Percentiles rank a stretch among this genome's conserved stretches.
These are phyloP conservation scores for Alternaria sp. DNA, from an alignment of 2,329 filamentous ascomycete species.

Conservation along the genomic window DNA sequence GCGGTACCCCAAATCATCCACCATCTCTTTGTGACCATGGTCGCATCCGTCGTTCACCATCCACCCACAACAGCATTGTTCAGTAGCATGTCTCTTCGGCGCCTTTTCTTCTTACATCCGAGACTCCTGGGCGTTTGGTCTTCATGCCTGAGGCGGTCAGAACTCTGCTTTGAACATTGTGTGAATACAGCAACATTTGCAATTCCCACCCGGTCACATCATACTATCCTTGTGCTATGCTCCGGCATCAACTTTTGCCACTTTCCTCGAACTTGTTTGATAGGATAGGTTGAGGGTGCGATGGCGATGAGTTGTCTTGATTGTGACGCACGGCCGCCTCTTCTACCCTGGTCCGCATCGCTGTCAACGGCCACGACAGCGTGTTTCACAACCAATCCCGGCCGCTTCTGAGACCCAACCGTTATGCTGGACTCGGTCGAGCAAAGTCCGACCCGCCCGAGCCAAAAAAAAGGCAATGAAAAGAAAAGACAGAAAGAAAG, in stretches of 20 bases:
- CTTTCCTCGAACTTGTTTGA: not conserved
- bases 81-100: constrained; percentile 7
- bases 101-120: constrained; percentile 26
- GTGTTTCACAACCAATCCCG: constrained; percentile 39
- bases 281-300: not conserved
- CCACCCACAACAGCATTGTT: constrained; percentile 4
- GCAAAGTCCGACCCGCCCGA: constrained; percentile 10
- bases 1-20: constrained; percentile 16
- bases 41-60: constrained; percentile 1
- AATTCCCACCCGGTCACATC: constrained; percentile 7
- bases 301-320: constrained; percentile 11
- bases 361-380: constrained; percentile 24
- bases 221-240: not conserved
- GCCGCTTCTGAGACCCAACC: constrained; percentile 24
- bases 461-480: constrained; percentile 9
- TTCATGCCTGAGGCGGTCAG: constrained; percentile 28
- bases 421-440: constrained; percentile 14
- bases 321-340: constrained; percentile 32
- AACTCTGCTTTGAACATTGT: not conserved
- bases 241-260: constrained; percentile 1
- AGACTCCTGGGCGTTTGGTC: constrained; percentile 45
- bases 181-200: constrained; percentile 1
- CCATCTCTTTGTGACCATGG: constrained; percentile 13
- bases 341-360: constrained; percentile 25
- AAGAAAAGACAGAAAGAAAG: constrained; percentile 1